Percentiles rank a stretch among this genome's conserved stretches.
phyloP scores from a whole-genome alignment of 169 alveolate species.

The Eimeria sp. region DNA sequence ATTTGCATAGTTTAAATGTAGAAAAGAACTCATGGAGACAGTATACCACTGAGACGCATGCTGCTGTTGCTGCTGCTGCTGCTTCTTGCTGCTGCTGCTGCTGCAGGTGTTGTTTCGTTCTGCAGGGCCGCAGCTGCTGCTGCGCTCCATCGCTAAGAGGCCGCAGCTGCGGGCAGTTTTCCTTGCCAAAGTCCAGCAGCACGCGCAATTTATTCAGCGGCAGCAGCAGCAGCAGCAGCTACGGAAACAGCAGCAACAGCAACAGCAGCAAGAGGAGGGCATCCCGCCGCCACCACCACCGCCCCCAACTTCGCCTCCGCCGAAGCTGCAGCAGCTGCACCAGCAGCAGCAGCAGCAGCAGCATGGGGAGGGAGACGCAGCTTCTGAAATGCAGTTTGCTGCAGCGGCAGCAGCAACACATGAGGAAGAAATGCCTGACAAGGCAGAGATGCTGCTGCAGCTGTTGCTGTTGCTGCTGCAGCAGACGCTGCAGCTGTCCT shows the following conservation, averaged over 20 bases:
- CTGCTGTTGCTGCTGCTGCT: constrained; percentile 12
- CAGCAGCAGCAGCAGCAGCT: constrained; percentile 60
- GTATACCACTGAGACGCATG: neutral
- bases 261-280: constrained; percentile 19
- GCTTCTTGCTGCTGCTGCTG: constrained; percentile 59
- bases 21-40: too few relatives aligned
- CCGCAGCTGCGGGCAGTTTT: constrained; percentile 48
- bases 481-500: constrained; percentile 41
- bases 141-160: constrained; percentile 24
- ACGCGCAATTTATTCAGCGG: neutral
- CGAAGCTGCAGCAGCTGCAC: too few relatives aligned
- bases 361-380: neutral
- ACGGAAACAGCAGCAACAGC: constrained; percentile 25
- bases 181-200: constrained; percentile 41
- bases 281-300: constrained; percentile 24
- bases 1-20: neutral
- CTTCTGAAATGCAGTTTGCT: neutral
- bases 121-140: constrained; percentile 68
- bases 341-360: constrained; percentile 60
- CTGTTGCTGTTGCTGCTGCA: constrained; percentile 73
- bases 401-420: neutral
- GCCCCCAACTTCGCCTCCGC: constrained; percentile 21
- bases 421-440: constrained; percentile 28
- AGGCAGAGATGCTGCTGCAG: neutral
- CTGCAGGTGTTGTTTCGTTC: constrained; percentile 64